Base-by-base conservation (phyloP, 2,329 filamentous ascomycete genomes). In the Penicillium palitans region DNA sequence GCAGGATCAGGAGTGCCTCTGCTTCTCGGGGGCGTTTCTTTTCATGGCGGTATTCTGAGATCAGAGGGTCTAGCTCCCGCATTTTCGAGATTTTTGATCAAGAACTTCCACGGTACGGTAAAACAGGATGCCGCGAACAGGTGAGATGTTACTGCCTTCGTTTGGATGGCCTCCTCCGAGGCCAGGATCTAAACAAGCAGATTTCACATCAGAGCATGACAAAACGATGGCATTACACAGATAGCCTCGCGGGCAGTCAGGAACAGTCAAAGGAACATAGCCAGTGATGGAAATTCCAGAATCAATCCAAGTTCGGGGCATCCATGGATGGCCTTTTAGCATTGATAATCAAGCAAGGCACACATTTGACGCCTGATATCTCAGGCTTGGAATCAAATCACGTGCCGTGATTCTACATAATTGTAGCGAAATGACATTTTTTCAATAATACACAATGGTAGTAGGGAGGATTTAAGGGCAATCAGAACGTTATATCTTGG, bases 1-100 rank as follows among this genome's bases (percentile, higher is more conserved):
- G 89, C 25, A 98, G 82, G 57, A 84, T 85, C 37, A 84, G 70
- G 4, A 84, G 70, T 12, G 82, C 82, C 60, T 84, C 82, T n/a
- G 76, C 72, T 61, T 81, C 79, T 12, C 81, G 75, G 12, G 77
- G 75, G 9, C 78, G 73, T 29, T 76, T 72, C 46, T 79, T 79
- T n/a, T 84, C 74, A 74, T 84, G 81, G 45, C 82, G 79, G 63
- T 82, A 85, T 66, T 80, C 76, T 5, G 68, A 70, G 35, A 85
- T 74, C 8, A 83, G 68, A 21, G 81, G 71, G 55, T 84, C 80
- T 42, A 78, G 60, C 66, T 81, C 79, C 40, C 69, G 71, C 74
- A 78, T 78, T 2, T 60, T 72, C 63, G 49, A 27, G n/a, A 47
- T 47, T 9, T 33, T 21, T 57, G 13, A 45, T 33, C 4, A 45